phyloP scores from a whole-genome alignment of 129 eudicot genomes.

The Lactuca sativa region DNA sequence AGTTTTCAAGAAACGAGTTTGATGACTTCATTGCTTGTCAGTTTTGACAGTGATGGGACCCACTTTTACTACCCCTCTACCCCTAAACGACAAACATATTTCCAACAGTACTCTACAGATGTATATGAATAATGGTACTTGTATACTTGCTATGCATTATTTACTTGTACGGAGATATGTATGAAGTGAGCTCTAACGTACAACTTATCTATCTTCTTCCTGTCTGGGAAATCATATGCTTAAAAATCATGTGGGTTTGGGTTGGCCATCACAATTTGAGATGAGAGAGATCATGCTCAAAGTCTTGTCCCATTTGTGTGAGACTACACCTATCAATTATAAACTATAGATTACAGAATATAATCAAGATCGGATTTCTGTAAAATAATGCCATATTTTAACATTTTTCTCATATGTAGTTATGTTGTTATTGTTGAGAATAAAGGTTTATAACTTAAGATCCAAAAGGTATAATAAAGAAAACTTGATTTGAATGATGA shows the following conservation, averaged over 20 bases:
- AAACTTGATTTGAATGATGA: not conserved
- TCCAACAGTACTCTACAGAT: slow-evolving; percentile 18
- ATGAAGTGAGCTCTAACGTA: slow-evolving; percentile 14
- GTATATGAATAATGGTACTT: slow-evolving; percentile 25
- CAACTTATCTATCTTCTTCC: slow-evolving; percentile 20
- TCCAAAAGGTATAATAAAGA: not conserved
- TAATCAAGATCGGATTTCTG: not conserved
- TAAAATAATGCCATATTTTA: not conserved
- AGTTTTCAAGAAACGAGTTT: slow-evolving; percentile 29
- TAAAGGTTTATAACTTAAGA: not conserved
- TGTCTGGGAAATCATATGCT: slow-evolving; percentile 22
- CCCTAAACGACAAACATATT: slow-evolving; percentile 25
- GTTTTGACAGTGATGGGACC: slow-evolving; percentile 27
- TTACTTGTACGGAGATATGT: slow-evolving; percentile 18
- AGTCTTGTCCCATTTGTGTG: slow-evolving; percentile 13
- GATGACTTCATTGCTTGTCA: slow-evolving; percentile 38
- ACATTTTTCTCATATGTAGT: not conserved
- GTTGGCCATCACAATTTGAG: slow-evolving; percentile 8
- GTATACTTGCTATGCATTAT: slow-evolving; percentile 18
- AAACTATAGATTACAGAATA: not conserved
- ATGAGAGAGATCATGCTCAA: not conserved
- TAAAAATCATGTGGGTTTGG: not conserved
- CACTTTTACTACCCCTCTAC: not conserved
- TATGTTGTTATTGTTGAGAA: not conserved
- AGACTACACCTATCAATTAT: not conserved